phyloP scores from a whole-genome alignment of 139 green algal species.

The Chlorella sp. region DNA sequence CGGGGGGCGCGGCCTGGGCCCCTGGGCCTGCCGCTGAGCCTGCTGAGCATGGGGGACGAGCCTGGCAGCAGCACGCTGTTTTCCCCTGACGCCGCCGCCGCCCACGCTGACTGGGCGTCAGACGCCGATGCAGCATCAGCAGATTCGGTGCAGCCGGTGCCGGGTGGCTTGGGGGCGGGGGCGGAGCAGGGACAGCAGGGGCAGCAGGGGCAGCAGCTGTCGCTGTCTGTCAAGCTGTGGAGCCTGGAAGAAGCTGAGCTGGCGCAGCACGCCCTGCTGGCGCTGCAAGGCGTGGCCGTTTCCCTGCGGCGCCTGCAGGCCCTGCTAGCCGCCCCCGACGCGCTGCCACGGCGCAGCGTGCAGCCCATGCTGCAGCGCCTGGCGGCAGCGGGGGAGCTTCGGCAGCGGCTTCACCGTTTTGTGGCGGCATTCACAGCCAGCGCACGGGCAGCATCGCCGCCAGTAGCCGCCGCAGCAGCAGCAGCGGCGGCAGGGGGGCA shows the following conservation, averaged over 20 bases:
- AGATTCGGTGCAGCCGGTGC: constrained; percentile 12
- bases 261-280: constrained; percentile 24
- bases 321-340: constrained; percentile 10
- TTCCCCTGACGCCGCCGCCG: background rate
- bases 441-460: background rate
- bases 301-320: constrained; percentile 21
- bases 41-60: constrained; percentile 31
- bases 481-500: background rate
- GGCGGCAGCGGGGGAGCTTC: constrained; percentile 11
- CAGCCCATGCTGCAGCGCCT: constrained; percentile 2
- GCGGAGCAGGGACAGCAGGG: background rate
- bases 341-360: constrained; percentile 19
- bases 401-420: constrained; percentile 29
- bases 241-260: constrained; percentile 21
- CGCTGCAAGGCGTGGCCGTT: constrained; percentile 20
- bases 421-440: background rate
- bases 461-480: background rate
- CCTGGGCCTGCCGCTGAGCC: constrained; percentile 26
- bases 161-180: background rate
- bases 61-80: constrained; percentile 25
- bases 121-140: constrained; percentile 18
- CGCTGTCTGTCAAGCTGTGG: constrained; percentile 23
- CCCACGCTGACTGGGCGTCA: background rate
- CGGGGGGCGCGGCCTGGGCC: constrained; percentile 3
- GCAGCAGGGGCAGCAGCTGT: background rate